A percentile compares a stretch with the other conserved stretches of the same genome.
Conservation (phyloP, 2,329 filamentous ascomycete species). For the Pezizomycotina sp. region DNA sequence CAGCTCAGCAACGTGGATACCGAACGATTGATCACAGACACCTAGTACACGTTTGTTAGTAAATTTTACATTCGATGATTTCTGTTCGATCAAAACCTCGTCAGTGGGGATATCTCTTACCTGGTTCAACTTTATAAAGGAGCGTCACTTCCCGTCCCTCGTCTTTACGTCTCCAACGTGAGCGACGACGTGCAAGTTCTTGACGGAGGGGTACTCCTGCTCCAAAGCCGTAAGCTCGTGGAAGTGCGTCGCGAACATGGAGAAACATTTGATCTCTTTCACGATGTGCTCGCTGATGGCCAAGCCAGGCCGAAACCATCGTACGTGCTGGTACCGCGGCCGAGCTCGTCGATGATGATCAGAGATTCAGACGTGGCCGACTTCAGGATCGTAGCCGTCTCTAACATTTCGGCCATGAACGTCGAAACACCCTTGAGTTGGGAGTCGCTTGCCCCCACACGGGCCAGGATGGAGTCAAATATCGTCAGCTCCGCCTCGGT, state of each 20-base stretch:
- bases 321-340: constrained; percentile 91
- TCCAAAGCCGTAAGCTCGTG: constrained; percentile 88
- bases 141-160: constrained; percentile 77
- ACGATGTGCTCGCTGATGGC: constrained; percentile 96
- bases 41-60: too few relatives aligned
- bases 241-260: constrained; percentile 94
- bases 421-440: constrained; percentile 96
- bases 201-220: constrained; percentile 70
- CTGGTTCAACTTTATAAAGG: constrained; percentile 78
- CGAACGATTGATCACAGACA: constrained; percentile 92
- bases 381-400: constrained; percentile 96
- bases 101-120: constrained; percentile 12
- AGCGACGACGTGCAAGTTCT: constrained; percentile 88
- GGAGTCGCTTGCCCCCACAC: constrained; percentile 87
- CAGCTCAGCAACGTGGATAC: constrained; percentile 93
- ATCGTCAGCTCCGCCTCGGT: constrained; percentile 79
- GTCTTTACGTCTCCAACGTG: constrained; percentile 48
- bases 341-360: constrained; percentile 96
- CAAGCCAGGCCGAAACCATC: constrained; percentile 97
- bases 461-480: constrained; percentile 90
- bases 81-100: too few relatives aligned
- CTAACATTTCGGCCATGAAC: constrained; percentile 99
- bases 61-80: too few relatives aligned
- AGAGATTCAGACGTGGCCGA: constrained; percentile 86
- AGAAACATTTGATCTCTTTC: constrained; percentile 83